Conservation (phyloP, 345 rosid genomes). For the Populus simonii region DNA sequence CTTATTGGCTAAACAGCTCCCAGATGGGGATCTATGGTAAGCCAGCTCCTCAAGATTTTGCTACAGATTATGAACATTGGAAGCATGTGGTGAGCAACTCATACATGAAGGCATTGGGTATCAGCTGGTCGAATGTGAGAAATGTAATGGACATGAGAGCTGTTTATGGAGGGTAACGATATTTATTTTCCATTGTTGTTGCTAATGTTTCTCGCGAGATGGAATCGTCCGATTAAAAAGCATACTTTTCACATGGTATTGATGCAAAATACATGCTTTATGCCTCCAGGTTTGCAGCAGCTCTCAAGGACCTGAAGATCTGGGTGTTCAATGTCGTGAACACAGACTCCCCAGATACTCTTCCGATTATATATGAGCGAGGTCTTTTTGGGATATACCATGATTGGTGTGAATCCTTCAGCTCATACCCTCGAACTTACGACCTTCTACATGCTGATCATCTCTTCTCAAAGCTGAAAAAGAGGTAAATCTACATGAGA, state of each 20-base stretch:
- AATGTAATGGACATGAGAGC: slow-evolving; percentile 97
- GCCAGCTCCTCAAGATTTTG: slow-evolving; percentile 81
- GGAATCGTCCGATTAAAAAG: not conserved
- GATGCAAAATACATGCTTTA: not conserved
- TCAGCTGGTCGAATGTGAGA: slow-evolving; percentile 79
- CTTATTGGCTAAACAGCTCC: slow-evolving; percentile 77
- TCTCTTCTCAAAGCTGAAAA: slow-evolving; percentile 77
- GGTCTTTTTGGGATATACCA: slow-evolving; percentile 90
- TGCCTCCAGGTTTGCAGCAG: slow-evolving; percentile 73
- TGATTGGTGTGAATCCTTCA: slow-evolving; percentile 94
- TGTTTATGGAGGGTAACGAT: slow-evolving; percentile 77
- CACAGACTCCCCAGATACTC: slow-evolving; percentile 76
- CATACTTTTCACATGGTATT: not conserved
- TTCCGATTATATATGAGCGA: slow-evolving; percentile 84
- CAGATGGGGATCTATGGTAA: slow-evolving; percentile 93
- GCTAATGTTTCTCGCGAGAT: not conserved
- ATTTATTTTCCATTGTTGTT: not conserved
- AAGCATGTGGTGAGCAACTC: slow-evolving; percentile 59
- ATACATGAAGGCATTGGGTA: slow-evolving; percentile 70
- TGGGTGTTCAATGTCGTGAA: slow-evolving; percentile 91
- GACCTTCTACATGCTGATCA: slow-evolving; percentile 93
- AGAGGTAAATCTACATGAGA: slow-evolving; percentile 35
- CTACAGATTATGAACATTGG: slow-evolving; percentile 74
- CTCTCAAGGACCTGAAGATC: slow-evolving; percentile 60
- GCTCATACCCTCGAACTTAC: slow-evolving; percentile 75